phyloP scores from a whole-genome alignment of 192 early-diverging fungal genomes.

The Podila epicladia region DNA sequence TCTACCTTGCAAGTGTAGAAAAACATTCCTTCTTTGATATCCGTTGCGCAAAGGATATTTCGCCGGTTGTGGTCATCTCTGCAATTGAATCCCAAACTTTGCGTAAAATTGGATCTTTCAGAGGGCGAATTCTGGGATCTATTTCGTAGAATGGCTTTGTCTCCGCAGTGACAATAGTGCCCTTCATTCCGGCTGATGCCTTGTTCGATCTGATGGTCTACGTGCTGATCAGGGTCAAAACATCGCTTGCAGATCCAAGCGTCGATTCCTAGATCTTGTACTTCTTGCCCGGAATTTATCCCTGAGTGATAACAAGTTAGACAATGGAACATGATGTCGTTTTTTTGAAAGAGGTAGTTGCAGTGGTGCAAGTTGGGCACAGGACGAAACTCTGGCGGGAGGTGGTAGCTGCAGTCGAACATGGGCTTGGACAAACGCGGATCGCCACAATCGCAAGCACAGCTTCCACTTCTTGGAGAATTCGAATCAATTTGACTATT shows the following conservation, averaged over 20 bases:
- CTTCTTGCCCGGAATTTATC: not conserved
- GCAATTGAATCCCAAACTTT: not conserved
- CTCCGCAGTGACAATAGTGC: slow-evolving; percentile 36
- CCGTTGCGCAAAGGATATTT: slow-evolving; percentile 22
- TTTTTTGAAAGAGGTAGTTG: slow-evolving; percentile 24
- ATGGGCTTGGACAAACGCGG: slow-evolving; percentile 18
- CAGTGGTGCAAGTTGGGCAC: slow-evolving; percentile 28
- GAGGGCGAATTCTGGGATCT: not conserved
- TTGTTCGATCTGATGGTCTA: slow-evolving; percentile 15
- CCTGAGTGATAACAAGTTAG: slow-evolving; percentile 14
- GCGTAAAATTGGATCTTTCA: not conserved
- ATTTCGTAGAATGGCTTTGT: slow-evolving; percentile 1
- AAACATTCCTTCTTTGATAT: slow-evolving; percentile 33
- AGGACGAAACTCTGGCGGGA: slow-evolving; percentile 28
- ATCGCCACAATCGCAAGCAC: slow-evolving; percentile 38
- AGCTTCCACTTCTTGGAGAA: not conserved
- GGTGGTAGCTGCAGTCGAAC: slow-evolving; percentile 36
- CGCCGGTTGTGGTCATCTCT: slow-evolving; percentile 38
- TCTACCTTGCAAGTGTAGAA: slow-evolving; percentile 39
- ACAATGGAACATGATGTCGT: slow-evolving; percentile 27
- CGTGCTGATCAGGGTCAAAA: slow-evolving; percentile 21
- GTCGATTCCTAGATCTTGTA: not conserved
- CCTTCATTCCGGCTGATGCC: slow-evolving; percentile 23
- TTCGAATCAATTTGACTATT: not conserved
- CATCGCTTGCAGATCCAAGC: slow-evolving; percentile 40